Base-by-base conservation (phyloP, 2,329 filamentous ascomycete genomes). In the Diaporthe aspalathi region DNA sequence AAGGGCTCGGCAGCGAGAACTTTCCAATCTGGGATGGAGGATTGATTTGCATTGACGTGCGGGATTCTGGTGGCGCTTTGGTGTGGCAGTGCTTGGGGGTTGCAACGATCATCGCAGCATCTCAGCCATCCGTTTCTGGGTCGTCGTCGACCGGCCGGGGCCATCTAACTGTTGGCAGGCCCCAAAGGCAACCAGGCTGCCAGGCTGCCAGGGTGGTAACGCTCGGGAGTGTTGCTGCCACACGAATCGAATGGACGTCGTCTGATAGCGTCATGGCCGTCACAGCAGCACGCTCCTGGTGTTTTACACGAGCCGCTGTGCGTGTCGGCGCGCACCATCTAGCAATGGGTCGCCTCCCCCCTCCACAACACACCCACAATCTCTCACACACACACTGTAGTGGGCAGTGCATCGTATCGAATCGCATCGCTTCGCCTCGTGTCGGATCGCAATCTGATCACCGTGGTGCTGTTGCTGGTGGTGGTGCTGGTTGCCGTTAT, bases 1-100 rank as follows among this genome's bases (percentile, higher is more conserved):
- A 63, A 45, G 22, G 56, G 56, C 56, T 38, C 38, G 5, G 29
- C 32, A 65, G 70, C 66, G 70, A 66, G 50, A 60, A 70, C 27
- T 35, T 29, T 47, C 70, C 57, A 70, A 70, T 72, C 66, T 66
- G 35, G 52, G 29, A 60, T 49, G 12, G 35, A 40, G 60, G 57
- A 60, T 65, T 60, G 60, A 70, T 72, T 38, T 70, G 67, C 67
- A 70, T 72, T 72, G 70, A 72, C 70, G 67, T 62, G 57, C 70
- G 38, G 49, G 43, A 22, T 50, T 49, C 32, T 67, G 38, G 52
- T 68, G 67, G 43, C 50, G 56, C 56, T 38, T 57, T 12, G 47
- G 40, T 70, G 70, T 70, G 70, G 70, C 70, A 70, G 70, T 72
- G 70, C 67, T 66, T 16, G n/a, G 29, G 43, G 20, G n/a, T n/a